Conservation (phyloP, 1,139 yeast genomes). For the Yamadazyma atlantica region DNA sequence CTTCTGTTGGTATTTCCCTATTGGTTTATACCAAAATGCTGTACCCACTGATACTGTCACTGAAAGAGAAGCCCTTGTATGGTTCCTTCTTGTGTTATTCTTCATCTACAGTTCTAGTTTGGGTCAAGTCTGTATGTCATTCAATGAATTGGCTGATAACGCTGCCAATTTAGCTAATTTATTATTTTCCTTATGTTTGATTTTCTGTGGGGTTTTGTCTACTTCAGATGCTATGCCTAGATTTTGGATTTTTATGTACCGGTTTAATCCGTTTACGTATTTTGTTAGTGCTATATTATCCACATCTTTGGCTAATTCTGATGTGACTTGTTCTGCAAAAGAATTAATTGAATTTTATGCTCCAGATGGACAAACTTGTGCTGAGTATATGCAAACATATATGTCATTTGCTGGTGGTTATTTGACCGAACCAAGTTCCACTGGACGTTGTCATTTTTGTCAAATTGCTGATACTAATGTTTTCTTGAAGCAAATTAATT, state of each 20-base stretch:
- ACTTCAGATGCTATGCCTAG: slow-evolving; percentile 24
- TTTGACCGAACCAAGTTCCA: slow-evolving; percentile 15
- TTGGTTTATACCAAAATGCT: slow-evolving; percentile 66
- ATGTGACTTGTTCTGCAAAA: slow-evolving; percentile 43
- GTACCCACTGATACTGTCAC: slow-evolving; percentile 22
- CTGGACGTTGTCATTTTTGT: slow-evolving; percentile 24
- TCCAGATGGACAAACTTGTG: slow-evolving; percentile 34
- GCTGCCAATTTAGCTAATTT: slow-evolving; percentile 34
- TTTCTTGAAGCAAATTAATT: slow-evolving; percentile 18
- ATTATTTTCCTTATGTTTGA: slow-evolving; percentile 29
- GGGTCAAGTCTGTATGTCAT: slow-evolving; percentile 40
- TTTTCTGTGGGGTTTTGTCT: slow-evolving; percentile 37
- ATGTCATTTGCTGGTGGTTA: slow-evolving; percentile 26
- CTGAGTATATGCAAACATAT: slow-evolving; percentile 17
- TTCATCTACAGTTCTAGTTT: slow-evolving; percentile 35
- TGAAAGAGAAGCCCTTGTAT: slow-evolving; percentile 42
- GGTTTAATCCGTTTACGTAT: slow-evolving; percentile 32
- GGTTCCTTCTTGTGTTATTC: slow-evolving; percentile 43
- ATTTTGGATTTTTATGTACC: slow-evolving; percentile 38
- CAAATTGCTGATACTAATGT: slow-evolving; percentile 19
- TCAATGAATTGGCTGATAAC: slow-evolving; percentile 36
- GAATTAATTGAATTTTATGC: slow-evolving; percentile 52
- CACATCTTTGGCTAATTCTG: slow-evolving; percentile 52
- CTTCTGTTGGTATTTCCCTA: slow-evolving; percentile 81
- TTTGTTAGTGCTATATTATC: slow-evolving; percentile 52